These are phyloP conservation scores for Rhizopus microsporus DNA, from an alignment of 371 early-diverging fungal species.

Conservation along the genomic window DNA sequence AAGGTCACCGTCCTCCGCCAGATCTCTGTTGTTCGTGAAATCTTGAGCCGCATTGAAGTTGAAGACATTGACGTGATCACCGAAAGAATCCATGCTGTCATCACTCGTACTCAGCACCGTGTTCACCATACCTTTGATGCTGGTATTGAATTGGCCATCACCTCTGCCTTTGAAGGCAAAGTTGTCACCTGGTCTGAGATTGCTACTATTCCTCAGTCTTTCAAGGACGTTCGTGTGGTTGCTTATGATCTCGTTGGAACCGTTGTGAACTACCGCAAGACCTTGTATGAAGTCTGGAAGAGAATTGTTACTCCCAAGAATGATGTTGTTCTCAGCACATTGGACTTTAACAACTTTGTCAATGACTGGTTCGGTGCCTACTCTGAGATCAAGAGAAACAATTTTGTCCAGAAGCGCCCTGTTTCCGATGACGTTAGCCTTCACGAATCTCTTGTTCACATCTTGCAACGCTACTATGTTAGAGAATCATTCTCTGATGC, in stretches of 20 bases:
- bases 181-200: conserved; percentile 44
- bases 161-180: conserved; percentile 46
- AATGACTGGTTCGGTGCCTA: conserved; percentile 33
- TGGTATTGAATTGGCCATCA: conserved; percentile 31
- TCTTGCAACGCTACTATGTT: conserved; percentile 29
- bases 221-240: conserved; percentile 34
- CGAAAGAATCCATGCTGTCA: conserved; percentile 17
- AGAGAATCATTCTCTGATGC: conserved; percentile 20
- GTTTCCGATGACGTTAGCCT: conserved; percentile 28
- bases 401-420: conserved; percentile 13
- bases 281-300: conserved; percentile 28
- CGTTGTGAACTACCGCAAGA: conserved; percentile 32
- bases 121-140: conserved; percentile 33
- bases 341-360: conserved; percentile 30
- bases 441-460: conserved; percentile 26
- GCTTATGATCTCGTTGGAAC: conserved; percentile 44
- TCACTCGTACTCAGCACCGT: conserved; percentile 35
- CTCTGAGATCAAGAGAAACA: conserved; percentile 24
- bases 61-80: conserved; percentile 28
- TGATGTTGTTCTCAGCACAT: conserved; percentile 14
- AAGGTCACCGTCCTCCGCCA: conserved; percentile 25
- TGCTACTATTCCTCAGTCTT: conserved; percentile 31
- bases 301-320: conserved; percentile 28
- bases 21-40: conserved; percentile 29
- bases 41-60: conserved; percentile 29